phyloP scores from a whole-genome alignment of 805 yeast genomes.

The Kuraishia ogatae region DNA sequence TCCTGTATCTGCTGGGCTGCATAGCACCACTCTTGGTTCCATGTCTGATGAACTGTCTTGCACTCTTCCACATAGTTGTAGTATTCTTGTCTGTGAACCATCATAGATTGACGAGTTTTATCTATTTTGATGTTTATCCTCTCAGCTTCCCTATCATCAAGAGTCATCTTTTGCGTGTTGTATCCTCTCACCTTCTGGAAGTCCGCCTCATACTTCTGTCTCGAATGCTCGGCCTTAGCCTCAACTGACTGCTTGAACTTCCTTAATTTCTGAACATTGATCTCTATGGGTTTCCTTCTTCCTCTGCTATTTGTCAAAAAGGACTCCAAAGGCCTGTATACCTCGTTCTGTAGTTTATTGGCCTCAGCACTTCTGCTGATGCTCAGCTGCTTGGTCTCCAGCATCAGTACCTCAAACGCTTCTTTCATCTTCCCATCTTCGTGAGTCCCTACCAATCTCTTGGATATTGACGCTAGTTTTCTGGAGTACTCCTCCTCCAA shows the following conservation, averaged over 20 bases:
- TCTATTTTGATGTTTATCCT: conserved; percentile 47
- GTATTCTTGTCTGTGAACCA: conserved; percentile 42
- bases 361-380: conserved; percentile 46
- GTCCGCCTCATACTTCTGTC: conserved; percentile 46
- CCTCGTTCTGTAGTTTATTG: conserved; percentile 38
- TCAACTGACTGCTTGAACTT: conserved; percentile 32
- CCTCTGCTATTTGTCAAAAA: conserved; percentile 44
- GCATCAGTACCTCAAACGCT: conserved; percentile 48
- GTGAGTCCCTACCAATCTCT: conserved; percentile 40
- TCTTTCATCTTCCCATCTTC: conserved; percentile 53
- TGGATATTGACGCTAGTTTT: conserved; percentile 41
- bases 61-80: conserved; percentile 43
- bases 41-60: conserved; percentile 49
- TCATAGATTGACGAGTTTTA: conserved; percentile 34
- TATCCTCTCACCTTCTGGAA: conserved; percentile 51
- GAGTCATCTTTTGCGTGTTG: conserved; percentile 47
- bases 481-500: conserved; percentile 71
- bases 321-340: conserved; percentile 42
- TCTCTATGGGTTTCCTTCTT: conserved; percentile 47
- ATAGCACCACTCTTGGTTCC: conserved; percentile 66
- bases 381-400: conserved; percentile 53
- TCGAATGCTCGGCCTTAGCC: conserved; percentile 26
- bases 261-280: conserved; percentile 45
- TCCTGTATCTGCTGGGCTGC: conserved; percentile 56
- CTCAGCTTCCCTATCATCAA: conserved; percentile 69